Percentiles rank a stretch among this genome's conserved stretches.
These are phyloP conservation scores for Pseudopithomyces maydicus DNA, from an alignment of 2,329 filamentous ascomycete genomes.

Conservation along the genomic window DNA sequence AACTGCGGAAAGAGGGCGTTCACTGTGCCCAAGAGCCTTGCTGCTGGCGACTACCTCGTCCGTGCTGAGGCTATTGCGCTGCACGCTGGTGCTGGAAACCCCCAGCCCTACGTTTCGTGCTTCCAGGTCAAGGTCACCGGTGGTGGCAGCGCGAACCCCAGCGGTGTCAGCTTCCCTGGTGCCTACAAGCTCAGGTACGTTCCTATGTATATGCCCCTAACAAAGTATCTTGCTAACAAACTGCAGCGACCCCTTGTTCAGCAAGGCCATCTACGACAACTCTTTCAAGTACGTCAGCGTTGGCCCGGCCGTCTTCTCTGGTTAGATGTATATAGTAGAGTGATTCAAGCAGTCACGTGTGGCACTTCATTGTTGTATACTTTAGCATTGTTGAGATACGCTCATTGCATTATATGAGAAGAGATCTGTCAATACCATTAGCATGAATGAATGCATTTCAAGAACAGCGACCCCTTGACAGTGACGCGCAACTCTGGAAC, in stretches of 20 bases:
- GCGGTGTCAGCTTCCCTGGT: slow-evolving; percentile 42
- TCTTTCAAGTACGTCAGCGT: slow-evolving; percentile 42
- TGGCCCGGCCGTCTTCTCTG: slow-evolving; percentile 39
- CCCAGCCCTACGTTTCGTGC: slow-evolving; percentile 43
- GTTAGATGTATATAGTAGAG: slow-evolving; percentile 19
- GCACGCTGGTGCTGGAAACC: slow-evolving; percentile 36
- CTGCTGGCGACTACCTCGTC: slow-evolving; percentile 40
- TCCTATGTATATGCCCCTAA: neutral
- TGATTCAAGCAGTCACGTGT: neutral
- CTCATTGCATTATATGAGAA: slow-evolving; percentile 3
- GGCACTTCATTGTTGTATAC: neutral
- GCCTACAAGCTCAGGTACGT: slow-evolving; percentile 36
- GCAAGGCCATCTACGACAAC: slow-evolving; percentile 40
- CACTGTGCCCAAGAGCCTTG: slow-evolving; percentile 41
- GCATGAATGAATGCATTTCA: neutral
- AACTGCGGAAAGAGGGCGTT: slow-evolving; percentile 45
- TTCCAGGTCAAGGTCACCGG: slow-evolving; percentile 46
- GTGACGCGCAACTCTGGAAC: neutral
- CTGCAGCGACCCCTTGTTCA: slow-evolving; percentile 36
- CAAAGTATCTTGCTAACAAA: slow-evolving; percentile 5
- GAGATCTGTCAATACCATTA: slow-evolving; percentile 2
- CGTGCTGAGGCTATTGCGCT: slow-evolving; percentile 41
- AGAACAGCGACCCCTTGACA: neutral
- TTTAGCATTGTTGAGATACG: slow-evolving; percentile 1
- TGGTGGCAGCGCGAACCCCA: slow-evolving; percentile 38